Evolutionary conservation across 2,329 filamentous ascomycete genomes (phyloP), one percentile per base, ranked within the genome.

Genomic region (Phialocephala subalpina): DNA sequence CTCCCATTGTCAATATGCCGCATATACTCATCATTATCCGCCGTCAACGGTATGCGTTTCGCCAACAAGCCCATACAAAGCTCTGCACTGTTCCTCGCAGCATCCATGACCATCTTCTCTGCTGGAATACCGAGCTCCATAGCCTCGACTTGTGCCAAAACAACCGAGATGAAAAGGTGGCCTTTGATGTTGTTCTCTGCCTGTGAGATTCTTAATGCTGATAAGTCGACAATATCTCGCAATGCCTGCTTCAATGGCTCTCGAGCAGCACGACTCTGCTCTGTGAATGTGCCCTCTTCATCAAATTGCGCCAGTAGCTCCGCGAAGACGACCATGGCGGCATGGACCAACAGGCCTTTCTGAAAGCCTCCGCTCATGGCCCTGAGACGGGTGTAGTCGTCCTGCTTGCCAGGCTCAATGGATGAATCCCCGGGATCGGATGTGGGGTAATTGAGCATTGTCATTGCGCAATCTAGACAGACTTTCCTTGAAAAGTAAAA

Each of bases 401-500:
- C 75, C 35, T 80, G 45, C 22, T 60, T 29, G 2, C 36, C 62
- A 14, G 63, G 35, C 14, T 56, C 20, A 20, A 61, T 16, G 40
- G 52, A 22, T 7, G 42, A 20, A 8, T 63, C 58, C 5, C 55
- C 25, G 8, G 58, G 22, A 22, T 65, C 58, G 25, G 57, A 58
- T 22, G 59, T 56, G 5, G 67, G 60, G 47, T 73, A 66, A n/a
- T 58, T 55, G 9, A 69, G 52, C 47, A 73, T 67, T 1, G 65
- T 67, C 11, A 81, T 72, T 18, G 80, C 78, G 1, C 78, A 72
- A 40, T 87, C 84, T 1, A 85, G 66, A 66, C 79, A 82, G 8
- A 80, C 75, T 65, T 82, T 84, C 38, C 80, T 78, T 0, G 83
- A 86, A 74, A 81, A 84, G 67, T 84, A 79, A 70, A 81, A 87